Evolutionary conservation across 768 basidiomycete genomes (phyloP).

Genomic region (Leccinum obscurum): DNA sequence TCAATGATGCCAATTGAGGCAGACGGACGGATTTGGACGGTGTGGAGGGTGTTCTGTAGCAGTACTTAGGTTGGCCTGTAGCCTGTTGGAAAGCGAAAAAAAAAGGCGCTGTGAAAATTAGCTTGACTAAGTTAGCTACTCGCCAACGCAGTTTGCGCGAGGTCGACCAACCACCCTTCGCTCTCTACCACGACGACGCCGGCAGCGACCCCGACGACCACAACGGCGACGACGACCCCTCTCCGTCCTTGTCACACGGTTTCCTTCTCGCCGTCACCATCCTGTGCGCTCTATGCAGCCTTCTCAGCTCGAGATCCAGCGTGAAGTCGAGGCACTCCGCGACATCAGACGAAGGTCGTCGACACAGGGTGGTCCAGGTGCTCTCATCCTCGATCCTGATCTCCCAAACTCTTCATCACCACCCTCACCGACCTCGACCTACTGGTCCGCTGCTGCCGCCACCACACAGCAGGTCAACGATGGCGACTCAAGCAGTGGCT

Average conservation of each 20-base stretch:
- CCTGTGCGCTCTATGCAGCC: slow-evolving; percentile 53
- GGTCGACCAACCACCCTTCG: not conserved
- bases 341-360: slow-evolving; percentile 85
- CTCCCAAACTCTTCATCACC: slow-evolving; percentile 73
- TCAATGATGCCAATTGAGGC: slow-evolving; percentile 10
- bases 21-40: slow-evolving; percentile 21
- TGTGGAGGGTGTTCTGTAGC: slow-evolving; percentile 21
- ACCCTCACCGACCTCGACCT: slow-evolving; percentile 53
- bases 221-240: slow-evolving; percentile 11
- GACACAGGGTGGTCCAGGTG: slow-evolving; percentile 70
- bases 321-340: slow-evolving; percentile 82
- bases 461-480: slow-evolving; percentile 39
- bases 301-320: slow-evolving; percentile 80
- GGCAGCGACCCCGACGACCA: slow-evolving; percentile 10
- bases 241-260: slow-evolving; percentile 16
- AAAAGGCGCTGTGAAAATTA: slow-evolving; percentile 16
- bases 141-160: slow-evolving; percentile 1
- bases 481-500: slow-evolving; percentile 45
- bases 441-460: slow-evolving; percentile 44
- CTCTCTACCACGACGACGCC: slow-evolving; percentile 11
- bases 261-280: slow-evolving; percentile 2
- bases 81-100: slow-evolving; percentile 1
- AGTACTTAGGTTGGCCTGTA: slow-evolving; percentile 7
- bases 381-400: slow-evolving; percentile 88
- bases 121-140: not conserved